These are phyloP conservation scores for Phytophthora sansomeana DNA, from an alignment of 352 stramenopile species.

Conservation along the genomic window DNA sequence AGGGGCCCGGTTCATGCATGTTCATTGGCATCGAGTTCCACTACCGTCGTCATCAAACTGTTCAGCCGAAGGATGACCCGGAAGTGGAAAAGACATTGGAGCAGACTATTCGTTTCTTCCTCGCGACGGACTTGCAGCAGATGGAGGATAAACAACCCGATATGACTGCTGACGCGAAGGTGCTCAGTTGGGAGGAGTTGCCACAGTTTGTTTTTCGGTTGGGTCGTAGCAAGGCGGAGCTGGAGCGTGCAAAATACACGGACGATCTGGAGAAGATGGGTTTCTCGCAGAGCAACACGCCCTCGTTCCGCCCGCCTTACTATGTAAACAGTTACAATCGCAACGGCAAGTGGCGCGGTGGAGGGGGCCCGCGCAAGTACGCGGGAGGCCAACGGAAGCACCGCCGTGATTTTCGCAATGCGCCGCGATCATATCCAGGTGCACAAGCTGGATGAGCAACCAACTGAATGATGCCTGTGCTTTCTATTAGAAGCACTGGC, in stretches of 20 bases:
- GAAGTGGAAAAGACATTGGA: constrained; percentile 77
- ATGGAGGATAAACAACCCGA: constrained; percentile 77
- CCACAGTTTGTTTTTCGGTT: constrained; percentile 77
- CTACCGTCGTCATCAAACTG: constrained; percentile 39
- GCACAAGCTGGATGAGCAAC: constrained; percentile 45
- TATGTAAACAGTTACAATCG: constrained; percentile 57
- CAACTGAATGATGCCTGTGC: constrained; percentile 1
- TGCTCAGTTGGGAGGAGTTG: constrained; percentile 71
- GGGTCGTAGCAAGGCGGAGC: constrained; percentile 49
- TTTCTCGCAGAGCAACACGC: constrained; percentile 56
- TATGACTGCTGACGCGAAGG: constrained; percentile 61
- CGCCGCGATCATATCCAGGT: constrained; percentile 25
- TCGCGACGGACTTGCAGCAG: constrained; percentile 85
- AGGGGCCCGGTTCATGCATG: constrained; percentile 70
- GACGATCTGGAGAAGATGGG: constrained; percentile 68
- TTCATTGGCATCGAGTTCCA: constrained; percentile 88
- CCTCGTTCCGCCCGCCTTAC: constrained; percentile 55
- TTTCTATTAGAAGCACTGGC: constrained; percentile 11
- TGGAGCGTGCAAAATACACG: constrained; percentile 69
- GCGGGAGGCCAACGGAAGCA: constrained; percentile 54
- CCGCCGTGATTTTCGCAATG: constrained; percentile 41
- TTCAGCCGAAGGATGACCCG: constrained; percentile 66
- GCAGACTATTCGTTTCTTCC: constrained; percentile 85
- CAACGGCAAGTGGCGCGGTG: constrained; percentile 58
- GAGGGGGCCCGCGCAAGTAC: constrained; percentile 53